Conservation (phyloP, 805 yeast genomes). For the Debaryomyces tyrocola region DNA sequence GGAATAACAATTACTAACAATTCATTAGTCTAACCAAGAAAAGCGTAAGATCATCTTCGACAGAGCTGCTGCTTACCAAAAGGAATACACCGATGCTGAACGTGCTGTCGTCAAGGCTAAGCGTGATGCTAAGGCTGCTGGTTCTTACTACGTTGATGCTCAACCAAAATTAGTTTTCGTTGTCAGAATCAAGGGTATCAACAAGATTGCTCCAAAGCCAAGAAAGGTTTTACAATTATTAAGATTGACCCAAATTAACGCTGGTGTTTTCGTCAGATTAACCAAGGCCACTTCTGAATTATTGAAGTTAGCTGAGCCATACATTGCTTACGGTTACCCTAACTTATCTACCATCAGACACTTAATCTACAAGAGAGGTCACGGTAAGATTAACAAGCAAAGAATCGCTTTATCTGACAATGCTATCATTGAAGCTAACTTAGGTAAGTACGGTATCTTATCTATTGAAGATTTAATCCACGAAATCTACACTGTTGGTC, state of each 20-base stretch:
- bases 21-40: constrained; percentile 41
- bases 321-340: constrained; percentile 98
- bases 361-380: constrained; percentile 96
- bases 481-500: constrained; percentile 95
- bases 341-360: constrained; percentile 87
- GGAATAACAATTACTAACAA: constrained; percentile 30
- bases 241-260: constrained; percentile 90
- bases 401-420: constrained; percentile 89
- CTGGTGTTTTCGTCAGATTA: constrained; percentile 92
- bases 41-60: constrained; percentile 74
- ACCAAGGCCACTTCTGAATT: constrained; percentile 95
- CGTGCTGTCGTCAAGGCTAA: constrained; percentile 82
- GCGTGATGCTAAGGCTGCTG: constrained; percentile 92
- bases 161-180: constrained; percentile 93
- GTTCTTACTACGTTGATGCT: constrained; percentile 93
- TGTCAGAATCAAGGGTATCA: constrained; percentile 98
- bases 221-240: constrained; percentile 95
- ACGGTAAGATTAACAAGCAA: constrained; percentile 96
- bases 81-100: constrained; percentile 92
- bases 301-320: constrained; percentile 92
- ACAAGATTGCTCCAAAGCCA: constrained; percentile 98
- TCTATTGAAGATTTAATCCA: constrained; percentile 93
- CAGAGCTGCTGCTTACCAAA: constrained; percentile 95
- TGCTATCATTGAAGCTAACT: constrained; percentile 80
- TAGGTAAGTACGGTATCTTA: constrained; percentile 90